Evolutionary conservation across 176 grass and related monocot genomes (phyloP).

Genomic region (Rhynchospora tenuis): DNA sequence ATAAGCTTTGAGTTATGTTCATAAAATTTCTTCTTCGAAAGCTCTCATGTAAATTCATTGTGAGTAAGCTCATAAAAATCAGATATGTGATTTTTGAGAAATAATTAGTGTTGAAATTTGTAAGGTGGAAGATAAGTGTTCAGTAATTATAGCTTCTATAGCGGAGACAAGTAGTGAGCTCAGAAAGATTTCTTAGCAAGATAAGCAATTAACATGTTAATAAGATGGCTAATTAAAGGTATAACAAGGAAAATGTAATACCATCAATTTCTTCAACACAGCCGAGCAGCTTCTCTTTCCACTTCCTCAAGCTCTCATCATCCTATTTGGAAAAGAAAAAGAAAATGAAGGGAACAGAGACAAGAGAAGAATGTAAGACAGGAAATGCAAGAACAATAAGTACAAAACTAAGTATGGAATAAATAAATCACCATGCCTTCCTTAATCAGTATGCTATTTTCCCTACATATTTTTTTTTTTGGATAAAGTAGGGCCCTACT

Average conservation of each 20-base stretch:
- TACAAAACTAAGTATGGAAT: not conserved
- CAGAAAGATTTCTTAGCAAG: not conserved
- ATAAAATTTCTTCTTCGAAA: not conserved
- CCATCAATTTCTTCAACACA: slow-evolving; percentile 23
- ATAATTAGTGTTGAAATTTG: not conserved
- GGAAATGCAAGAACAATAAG: not conserved
- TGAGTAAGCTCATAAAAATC: not conserved
- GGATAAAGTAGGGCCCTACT: no score
- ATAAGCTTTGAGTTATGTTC: not conserved
- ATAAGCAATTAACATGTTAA: not conserved
- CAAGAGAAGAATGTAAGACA: not conserved
- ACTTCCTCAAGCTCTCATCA: slow-evolving; percentile 47
- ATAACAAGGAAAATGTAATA: not conserved
- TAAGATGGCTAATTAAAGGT: not conserved
- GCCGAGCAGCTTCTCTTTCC: slow-evolving; percentile 43
- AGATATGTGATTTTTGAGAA: not conserved
- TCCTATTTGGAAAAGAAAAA: slow-evolving; percentile 19
- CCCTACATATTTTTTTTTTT: not conserved
- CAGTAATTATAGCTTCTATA: not conserved
- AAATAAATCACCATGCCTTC: not conserved
- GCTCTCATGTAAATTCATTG: not conserved
- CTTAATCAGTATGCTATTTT: not conserved
- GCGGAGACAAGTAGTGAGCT: not conserved
- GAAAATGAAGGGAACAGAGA: not conserved
- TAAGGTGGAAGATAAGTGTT: not conserved